phyloP scores from a whole-genome alignment of 768 basidiomycete species.

The Aureoboletus auriporus region DNA sequence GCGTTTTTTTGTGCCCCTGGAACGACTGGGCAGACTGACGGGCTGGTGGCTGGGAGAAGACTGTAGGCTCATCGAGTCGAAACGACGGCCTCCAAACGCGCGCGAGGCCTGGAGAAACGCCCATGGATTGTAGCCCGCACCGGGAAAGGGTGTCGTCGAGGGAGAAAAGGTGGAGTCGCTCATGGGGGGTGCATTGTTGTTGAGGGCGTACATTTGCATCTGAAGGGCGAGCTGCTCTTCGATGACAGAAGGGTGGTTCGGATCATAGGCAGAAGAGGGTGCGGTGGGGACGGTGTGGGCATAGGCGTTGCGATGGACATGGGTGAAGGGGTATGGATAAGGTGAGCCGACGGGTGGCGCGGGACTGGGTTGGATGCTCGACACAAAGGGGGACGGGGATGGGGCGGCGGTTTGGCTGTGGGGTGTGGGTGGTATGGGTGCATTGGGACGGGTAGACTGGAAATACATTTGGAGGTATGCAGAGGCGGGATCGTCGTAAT shows the following conservation, averaged over 20 bases:
- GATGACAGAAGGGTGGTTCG: slow-evolving; percentile 46
- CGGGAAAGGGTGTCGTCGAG: slow-evolving; percentile 68
- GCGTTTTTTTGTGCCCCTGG: slow-evolving; percentile 43
- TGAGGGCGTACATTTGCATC: slow-evolving; percentile 74
- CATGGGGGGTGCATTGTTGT: slow-evolving; percentile 50
- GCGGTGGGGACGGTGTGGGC: slow-evolving; percentile 40
- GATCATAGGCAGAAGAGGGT: slow-evolving; percentile 36
- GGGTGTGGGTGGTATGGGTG: slow-evolving; percentile 77
- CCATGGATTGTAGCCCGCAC: slow-evolving; percentile 64
- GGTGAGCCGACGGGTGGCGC: slow-evolving; percentile 65
- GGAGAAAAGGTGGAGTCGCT: slow-evolving; percentile 78
- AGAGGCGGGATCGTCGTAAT: slow-evolving; percentile 57
- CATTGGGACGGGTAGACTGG: slow-evolving; percentile 60
- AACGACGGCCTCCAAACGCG: slow-evolving; percentile 41
- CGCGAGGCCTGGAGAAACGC: slow-evolving; percentile 59
- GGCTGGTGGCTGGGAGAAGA: slow-evolving; percentile 33
- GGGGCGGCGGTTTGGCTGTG: slow-evolving; percentile 72
- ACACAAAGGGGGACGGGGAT: slow-evolving; percentile 64
- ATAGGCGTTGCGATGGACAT: slow-evolving; percentile 55
- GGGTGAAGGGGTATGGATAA: slow-evolving; percentile 74
- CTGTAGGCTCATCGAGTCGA: slow-evolving; percentile 56
- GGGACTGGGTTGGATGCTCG: slow-evolving; percentile 51
- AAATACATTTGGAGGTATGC: slow-evolving; percentile 59
- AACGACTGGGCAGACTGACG: slow-evolving; percentile 44
- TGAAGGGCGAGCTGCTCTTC: slow-evolving; percentile 71